Evolutionary conservation across 352 stramenopile genomes (phyloP), one percentile per base, ranked within the genome.

Genomic region (Phytophthora pinifolia): DNA sequence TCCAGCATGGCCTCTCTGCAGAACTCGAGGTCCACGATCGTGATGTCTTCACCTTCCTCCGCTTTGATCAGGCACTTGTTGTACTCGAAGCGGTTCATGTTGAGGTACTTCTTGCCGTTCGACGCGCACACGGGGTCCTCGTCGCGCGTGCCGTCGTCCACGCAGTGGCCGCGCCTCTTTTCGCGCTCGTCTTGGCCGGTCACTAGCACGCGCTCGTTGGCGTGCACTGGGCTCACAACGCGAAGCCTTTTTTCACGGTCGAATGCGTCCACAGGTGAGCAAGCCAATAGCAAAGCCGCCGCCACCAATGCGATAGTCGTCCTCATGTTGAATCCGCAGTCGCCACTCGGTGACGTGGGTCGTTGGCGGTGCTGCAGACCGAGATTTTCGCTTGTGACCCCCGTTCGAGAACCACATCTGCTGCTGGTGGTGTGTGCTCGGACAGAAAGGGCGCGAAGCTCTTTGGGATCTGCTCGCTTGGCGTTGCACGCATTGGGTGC

Each of bases 81-180:
- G 69, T 81, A 84, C 42, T 32, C 10, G 39, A 72, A 79, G 42
- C 79, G 66, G 42, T 76, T 80, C 54, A 55, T 60, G 58, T 86
- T 86, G 46, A 54, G 46, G 46, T 83, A 76, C 30, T 74, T 64
- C 32, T 70, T 75, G 55, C 76, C 73, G 52, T 86, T 75, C 25
- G 73, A 79, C 14, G 46, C 73, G 44, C 76, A 86, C 31, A 84
- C 71, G 2, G 58, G 65, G 9, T 67, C 61, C 22, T 69, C 46
- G 13, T 80, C 67, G 35, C 76, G 68, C 43, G 66, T 80, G 52
- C 76, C 79, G 22, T 67, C 53, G 14, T 56, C 55, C 25, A 62
- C 41, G 18, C 71, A 81, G 53, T 69, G 27, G 7, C 42, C 43
- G 35, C 66, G 41, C 2, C 44, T 57, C 38, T 57, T 66, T 20